Base-by-base conservation (phyloP, 225 moss, liverwort and hornwort genomes). In the Pseudoscleropodium purum region DNA sequence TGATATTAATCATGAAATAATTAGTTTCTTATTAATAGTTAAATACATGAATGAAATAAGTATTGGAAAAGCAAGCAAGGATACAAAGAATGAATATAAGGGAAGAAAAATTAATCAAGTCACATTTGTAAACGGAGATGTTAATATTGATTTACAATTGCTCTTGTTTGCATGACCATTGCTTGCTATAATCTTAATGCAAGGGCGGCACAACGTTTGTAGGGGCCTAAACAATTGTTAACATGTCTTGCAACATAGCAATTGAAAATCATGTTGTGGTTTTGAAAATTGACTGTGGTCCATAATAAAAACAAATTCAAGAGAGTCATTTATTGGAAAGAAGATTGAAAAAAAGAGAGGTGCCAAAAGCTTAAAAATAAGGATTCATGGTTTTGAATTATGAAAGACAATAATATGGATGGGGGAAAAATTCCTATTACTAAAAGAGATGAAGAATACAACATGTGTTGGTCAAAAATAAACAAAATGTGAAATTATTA, bases 61-160 rank as follows among this genome's bases (percentile, higher is more conserved):
- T 43, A 15, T 3, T 9, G 7, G 9, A 70, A 24, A 13, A n/a
- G 7, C 2, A n/a, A 3, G 4, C 13, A 69, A 24, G 7, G 24
- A 70, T 39, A 25, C 14, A 39, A 39, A 70, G 24, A 70, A 70
- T 72, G 15, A 25, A 72, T 41, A 25, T 0, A 72, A 41, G 3
- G 5, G 5, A 15, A 3, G 15, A 72, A 72, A 8, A 41, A 25
- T 36, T 0, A 17, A 34, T 33, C 4, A 2, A 65, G 4, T 72
- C 15, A 41, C 26, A 70, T 70, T 70, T 14, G 13, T 39, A 4
- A 69, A 0, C 0, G 0, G 1, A 2, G 15, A 26, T 72, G 41
- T 41, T 1, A 8, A 1, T 41, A 72, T 2, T 41, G 2, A 41
- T 41, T 39, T 41, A 15, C 15, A 41, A 72, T 25, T 72, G 26